phyloP scores from a whole-genome alignment of 2,329 filamentous ascomycete species.

The Lasiodiplodia gonubiensis region DNA sequence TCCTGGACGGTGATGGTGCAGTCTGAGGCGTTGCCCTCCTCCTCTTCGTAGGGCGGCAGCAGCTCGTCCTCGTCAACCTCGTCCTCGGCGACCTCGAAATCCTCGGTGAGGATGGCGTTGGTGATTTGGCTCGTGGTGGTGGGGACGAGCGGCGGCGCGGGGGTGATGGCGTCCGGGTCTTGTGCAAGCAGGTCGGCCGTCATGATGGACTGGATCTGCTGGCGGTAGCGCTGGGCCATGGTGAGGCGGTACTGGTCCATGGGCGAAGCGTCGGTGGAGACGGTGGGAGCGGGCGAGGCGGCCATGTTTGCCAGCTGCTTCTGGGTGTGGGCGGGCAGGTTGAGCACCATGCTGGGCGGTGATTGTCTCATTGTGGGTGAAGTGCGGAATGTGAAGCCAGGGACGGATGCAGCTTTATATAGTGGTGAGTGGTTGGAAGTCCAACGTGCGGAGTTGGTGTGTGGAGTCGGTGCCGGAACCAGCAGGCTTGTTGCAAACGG shows the following conservation, averaged over 20 bases:
- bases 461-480: slow-evolving; percentile 2
- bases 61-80: slow-evolving; percentile 15
- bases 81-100: slow-evolving; percentile 9
- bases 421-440: background rate
- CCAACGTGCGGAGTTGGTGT: background rate
- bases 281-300: background rate
- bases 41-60: slow-evolving; percentile 24
- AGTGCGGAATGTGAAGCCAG: background rate
- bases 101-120: background rate
- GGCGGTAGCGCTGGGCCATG: slow-evolving; percentile 24
- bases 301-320: slow-evolving; percentile 28
- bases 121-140: slow-evolving; percentile 16
- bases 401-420: background rate
- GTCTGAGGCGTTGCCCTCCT: slow-evolving; percentile 24
- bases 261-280: background rate
- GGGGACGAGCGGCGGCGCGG: background rate
- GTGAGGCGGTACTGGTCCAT: slow-evolving; percentile 19
- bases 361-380: slow-evolving; percentile 6
- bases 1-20: slow-evolving; percentile 29
- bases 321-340: slow-evolving; percentile 27
- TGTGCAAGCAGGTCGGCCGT: slow-evolving; percentile 18
- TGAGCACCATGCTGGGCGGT: slow-evolving; percentile 16
- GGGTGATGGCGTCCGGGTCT: slow-evolving; percentile 17
- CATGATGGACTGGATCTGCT: slow-evolving; percentile 26
- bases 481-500: slow-evolving; percentile 16